Evolutionary conservation across 1,139 yeast species (phyloP).

Genomic region (Candida sanyaensis): DNA sequence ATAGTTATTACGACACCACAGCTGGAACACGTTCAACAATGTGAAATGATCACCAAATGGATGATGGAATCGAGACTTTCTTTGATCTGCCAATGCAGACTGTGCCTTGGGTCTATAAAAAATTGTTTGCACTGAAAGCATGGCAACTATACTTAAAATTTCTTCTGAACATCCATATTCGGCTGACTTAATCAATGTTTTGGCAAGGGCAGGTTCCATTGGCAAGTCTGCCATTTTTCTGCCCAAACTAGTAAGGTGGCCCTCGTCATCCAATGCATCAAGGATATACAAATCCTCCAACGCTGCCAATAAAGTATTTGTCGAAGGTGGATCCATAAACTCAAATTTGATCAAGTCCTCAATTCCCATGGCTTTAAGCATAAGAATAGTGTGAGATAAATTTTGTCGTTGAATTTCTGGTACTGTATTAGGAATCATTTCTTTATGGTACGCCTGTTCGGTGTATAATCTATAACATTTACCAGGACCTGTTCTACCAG

Average conservation of each 20-base stretch:
- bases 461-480: conserved; percentile 77
- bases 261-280: conserved; percentile 80
- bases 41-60: conserved; percentile 88
- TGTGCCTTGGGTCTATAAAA: conserved; percentile 85
- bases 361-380: conserved; percentile 96
- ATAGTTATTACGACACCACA: conserved; percentile 68
- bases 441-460: conserved; percentile 63
- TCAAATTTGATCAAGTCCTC: conserved; percentile 78
- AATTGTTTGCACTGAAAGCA: conserved; percentile 86
- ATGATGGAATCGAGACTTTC: conserved; percentile 74
- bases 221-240: conserved; percentile 90
- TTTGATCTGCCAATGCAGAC: conserved; percentile 71
- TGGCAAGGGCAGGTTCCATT: conserved; percentile 90
- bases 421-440: conserved; percentile 80
- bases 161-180: conserved; percentile 82
- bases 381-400: conserved; percentile 76
- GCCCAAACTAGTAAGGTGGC: conserved; percentile 74
- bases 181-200: conserved; percentile 74
- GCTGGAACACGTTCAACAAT: conserved; percentile 72
- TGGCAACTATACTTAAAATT: conserved; percentile 80
- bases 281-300: conserved; percentile 81
- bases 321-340: conserved; percentile 94
- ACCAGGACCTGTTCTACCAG: conserved; percentile 88
- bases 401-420: conserved; percentile 96
- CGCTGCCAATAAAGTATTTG: conserved; percentile 72